These are phyloP conservation scores for Carex kokanica DNA, from an alignment of 176 grass and related monocot genomes.

Conservation along the genomic window DNA sequence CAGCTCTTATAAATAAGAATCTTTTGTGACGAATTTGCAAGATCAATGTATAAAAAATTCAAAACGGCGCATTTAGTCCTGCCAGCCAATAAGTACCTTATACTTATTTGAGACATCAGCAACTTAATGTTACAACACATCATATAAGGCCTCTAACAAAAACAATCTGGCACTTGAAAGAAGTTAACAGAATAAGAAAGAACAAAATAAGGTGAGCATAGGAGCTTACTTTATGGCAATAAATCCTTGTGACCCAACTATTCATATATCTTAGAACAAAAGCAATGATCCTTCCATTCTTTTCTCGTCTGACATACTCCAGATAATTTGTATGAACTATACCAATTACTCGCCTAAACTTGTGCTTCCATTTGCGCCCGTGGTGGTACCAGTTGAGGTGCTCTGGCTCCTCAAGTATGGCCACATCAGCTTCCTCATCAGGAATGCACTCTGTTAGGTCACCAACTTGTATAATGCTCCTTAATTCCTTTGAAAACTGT, in stretches of 20 bases:
- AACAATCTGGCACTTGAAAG: background rate
- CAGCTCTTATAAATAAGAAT: background rate
- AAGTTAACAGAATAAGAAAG: background rate
- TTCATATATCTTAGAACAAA: conserved; percentile 70
- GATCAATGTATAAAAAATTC: background rate
- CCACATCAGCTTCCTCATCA: conserved; percentile 80
- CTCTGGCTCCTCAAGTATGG: conserved; percentile 91
- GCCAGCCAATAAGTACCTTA: background rate
- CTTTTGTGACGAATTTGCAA: background rate
- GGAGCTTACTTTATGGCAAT: conserved; percentile 93
- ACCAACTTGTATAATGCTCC: conserved; percentile 86
- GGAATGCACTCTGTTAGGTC: conserved; percentile 84
- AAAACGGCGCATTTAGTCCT: background rate
- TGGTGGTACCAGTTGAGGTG: conserved; percentile 98
- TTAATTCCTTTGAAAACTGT: conserved; percentile 91
- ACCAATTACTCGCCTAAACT: conserved; percentile 84
- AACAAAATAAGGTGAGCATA: background rate
- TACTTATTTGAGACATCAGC: background rate
- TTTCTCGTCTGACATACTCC: conserved; percentile 97
- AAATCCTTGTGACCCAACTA: conserved; percentile 87
- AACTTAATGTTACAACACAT: background rate
- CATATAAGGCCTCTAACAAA: background rate
- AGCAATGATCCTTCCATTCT: conserved; percentile 73
- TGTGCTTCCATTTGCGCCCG: conserved; percentile 81
- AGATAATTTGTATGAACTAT: conserved; percentile 94